Evolutionary conservation across 345 rosid genomes (phyloP).

Genomic region (Populus tremula): DNA sequence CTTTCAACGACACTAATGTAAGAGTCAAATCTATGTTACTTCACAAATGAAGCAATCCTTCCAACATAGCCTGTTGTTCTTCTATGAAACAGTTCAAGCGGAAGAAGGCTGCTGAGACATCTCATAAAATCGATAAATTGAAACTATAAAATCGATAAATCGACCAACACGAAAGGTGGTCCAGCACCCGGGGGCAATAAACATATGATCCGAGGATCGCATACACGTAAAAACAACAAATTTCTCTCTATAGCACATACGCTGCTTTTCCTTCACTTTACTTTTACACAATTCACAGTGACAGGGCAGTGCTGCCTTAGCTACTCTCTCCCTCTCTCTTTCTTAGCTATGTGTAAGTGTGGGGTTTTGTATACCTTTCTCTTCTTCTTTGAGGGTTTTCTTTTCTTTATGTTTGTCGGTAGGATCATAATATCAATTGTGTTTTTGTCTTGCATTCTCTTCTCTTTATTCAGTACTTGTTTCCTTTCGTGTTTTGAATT

Average conservation of each 20-base stretch:
- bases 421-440: slow-evolving; percentile 3
- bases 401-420: slow-evolving; percentile 9
- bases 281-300: slow-evolving; percentile 31
- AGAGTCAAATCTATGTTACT: too few relatives aligned
- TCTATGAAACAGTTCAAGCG: too few relatives aligned
- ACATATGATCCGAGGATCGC: too few relatives aligned
- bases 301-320: slow-evolving; percentile 6
- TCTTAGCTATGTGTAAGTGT: neutral
- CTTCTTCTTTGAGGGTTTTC: neutral
- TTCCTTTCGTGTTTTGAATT: neutral
- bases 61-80: too few relatives aligned
- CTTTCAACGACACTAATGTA: neutral
- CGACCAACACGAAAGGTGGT: too few relatives aligned
- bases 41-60: too few relatives aligned
- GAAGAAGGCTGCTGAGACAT: too few relatives aligned
- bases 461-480: neutral
- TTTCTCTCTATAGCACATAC: slow-evolving; percentile 11
- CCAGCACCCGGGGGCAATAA: neutral
- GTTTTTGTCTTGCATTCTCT: neutral
- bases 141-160: too few relatives aligned
- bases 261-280: slow-evolving; percentile 26
- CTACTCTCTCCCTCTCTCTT: slow-evolving; percentile 19
- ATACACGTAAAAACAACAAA: neutral
- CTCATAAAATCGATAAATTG: too few relatives aligned
- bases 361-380: neutral